Conservation (phyloP, 2,329 filamentous ascomycete genomes). For the Domatiomyces globalis region DNA sequence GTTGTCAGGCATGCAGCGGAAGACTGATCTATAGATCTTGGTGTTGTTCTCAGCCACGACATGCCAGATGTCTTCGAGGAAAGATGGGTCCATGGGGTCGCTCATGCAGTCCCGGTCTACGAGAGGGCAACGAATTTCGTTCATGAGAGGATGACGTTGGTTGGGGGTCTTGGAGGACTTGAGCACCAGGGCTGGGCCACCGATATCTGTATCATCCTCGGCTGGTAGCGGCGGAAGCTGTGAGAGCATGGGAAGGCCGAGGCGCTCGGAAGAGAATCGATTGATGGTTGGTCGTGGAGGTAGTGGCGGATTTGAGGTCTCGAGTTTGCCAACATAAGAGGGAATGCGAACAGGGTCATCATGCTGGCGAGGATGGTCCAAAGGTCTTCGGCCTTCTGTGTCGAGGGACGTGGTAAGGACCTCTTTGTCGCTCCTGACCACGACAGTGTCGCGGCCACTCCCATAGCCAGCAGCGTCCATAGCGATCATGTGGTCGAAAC, state of each 20-base stretch:
- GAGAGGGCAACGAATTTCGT: conserved; percentile 58
- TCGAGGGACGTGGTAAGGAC: conserved; percentile 52
- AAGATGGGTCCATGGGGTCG: conserved; percentile 68
- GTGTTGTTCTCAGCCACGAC: conserved; percentile 86
- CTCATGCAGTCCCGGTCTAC: conserved; percentile 88
- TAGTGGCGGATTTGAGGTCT: conserved; percentile 34
- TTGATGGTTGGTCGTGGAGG: conserved; percentile 46
- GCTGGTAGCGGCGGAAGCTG: conserved; percentile 57
- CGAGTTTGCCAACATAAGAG: conserved; percentile 20
- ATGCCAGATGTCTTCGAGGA: conserved; percentile 81
- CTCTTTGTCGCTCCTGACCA: conserved; percentile 52
- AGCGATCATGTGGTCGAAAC: conserved; percentile 58
- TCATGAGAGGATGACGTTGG: conserved; percentile 35
- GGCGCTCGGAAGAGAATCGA: conserved; percentile 49
- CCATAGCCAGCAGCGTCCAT: conserved; percentile 48
- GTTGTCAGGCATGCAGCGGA: conserved; percentile 92
- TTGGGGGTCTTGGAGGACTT: conserved; percentile 35
- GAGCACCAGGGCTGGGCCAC: conserved; percentile 53
- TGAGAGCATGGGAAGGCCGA: conserved; percentile 53
- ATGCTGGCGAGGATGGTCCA: conserved; percentile 38
- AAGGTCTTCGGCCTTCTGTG: conserved; percentile 48
- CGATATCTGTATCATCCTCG: conserved; percentile 68
- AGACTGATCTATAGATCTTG: conserved; percentile 81
- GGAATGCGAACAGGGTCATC: conserved; percentile 22
- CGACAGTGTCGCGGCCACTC: conserved; percentile 54